Conservation (phyloP, 2,329 filamentous ascomycete genomes). For the Cercospora brassicicola region DNA sequence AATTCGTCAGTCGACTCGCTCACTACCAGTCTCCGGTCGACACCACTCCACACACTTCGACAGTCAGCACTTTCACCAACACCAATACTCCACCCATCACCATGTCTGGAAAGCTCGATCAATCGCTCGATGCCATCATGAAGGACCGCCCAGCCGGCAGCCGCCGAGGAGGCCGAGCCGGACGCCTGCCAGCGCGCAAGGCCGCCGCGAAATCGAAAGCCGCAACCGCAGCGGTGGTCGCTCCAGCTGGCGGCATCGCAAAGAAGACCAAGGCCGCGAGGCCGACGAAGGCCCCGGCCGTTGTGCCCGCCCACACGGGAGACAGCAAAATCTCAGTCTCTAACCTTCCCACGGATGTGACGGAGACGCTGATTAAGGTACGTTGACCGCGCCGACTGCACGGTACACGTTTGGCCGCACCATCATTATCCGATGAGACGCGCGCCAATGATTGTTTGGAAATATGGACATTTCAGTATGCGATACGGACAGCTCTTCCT, state of each 20-base stretch:
- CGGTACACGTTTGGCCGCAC: slow-evolving; percentile 38
- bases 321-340: slow-evolving; percentile 98
- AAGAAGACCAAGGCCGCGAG: slow-evolving; percentile 64
- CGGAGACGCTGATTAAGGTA: slow-evolving; percentile 99
- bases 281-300: slow-evolving; percentile 60
- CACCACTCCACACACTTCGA: slow-evolving; percentile 2
- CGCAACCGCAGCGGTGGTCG: slow-evolving; percentile 44
- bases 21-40: slow-evolving; percentile 9
- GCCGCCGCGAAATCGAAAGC: slow-evolving; percentile 55
- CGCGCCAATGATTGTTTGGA: slow-evolving; percentile 14
- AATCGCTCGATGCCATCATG: slow-evolving; percentile 96
- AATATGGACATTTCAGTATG: slow-evolving; percentile 16
- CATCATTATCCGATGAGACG: slow-evolving; percentile 30
- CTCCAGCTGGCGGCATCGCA: slow-evolving; percentile 81
- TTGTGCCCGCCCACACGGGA: slow-evolving; percentile 58
- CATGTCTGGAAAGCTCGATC: slow-evolving; percentile 94
- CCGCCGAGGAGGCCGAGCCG: slow-evolving; percentile 43
- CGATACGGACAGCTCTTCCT: slow-evolving; percentile 8
- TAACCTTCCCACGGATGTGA: slow-evolving; percentile 97
- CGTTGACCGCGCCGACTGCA: slow-evolving; percentile 74
- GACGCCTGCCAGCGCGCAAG: slow-evolving; percentile 51
- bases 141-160: slow-evolving; percentile 63
- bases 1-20: slow-evolving; percentile 8
- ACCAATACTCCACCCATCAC: slow-evolving; percentile 39
- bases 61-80: slow-evolving; percentile 15